Base-by-base conservation (phyloP, 805 yeast genomes). In the Metschnikowia proteae region DNA sequence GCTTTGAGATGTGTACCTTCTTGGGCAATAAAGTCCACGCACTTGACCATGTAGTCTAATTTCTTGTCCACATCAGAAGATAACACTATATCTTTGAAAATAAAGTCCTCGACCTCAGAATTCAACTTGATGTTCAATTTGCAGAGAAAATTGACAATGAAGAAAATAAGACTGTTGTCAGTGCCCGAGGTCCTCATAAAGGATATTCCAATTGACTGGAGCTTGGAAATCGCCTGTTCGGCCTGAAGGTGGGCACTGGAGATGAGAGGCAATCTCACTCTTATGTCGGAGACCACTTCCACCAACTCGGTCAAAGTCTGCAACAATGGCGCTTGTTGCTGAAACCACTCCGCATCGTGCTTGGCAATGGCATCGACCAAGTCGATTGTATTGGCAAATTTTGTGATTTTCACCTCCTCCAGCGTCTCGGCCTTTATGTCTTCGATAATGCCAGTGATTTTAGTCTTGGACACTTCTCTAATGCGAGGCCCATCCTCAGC, bases 311-410 rank as follows among this genome's bases (percentile, higher is more conserved):
- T 70, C 39, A 82, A 60, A 23, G 70, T 68, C 25, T 70, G 60
- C 25, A 84, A 60, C 1, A 78, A 48, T 1, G 71, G 76, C 28
- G 68, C 70, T 58, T 84, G 85, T 1, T 64, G 60, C 26, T 63
- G 63, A 43, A 87, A 67, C 96, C 95, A 88, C 1, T 73, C 79
- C 1, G 54, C 47, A 27, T 83, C 84, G 43, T 68, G 73, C 1
- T 66, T 58, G 1, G 76, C 66, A 41, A 88, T 67, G 0, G 89
- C 76, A 22, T 70, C 67, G 25, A 86, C 65, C 46, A 88, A 62
- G 59, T 87, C 91, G 38, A 88, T 75, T 53, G 85, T 69, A 59
- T 90, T 91, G 13, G 91, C 83, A 60, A 88, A 80, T 54, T 83
- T 86, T 5, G 78, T 70, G 42, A 83, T 79, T 58, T 79, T 82